Evolutionary conservation across 192 early-diverging fungal species (phyloP), one percentile per base, ranked within the genome.

Genomic region (Gamsiella multidivaricata): DNA sequence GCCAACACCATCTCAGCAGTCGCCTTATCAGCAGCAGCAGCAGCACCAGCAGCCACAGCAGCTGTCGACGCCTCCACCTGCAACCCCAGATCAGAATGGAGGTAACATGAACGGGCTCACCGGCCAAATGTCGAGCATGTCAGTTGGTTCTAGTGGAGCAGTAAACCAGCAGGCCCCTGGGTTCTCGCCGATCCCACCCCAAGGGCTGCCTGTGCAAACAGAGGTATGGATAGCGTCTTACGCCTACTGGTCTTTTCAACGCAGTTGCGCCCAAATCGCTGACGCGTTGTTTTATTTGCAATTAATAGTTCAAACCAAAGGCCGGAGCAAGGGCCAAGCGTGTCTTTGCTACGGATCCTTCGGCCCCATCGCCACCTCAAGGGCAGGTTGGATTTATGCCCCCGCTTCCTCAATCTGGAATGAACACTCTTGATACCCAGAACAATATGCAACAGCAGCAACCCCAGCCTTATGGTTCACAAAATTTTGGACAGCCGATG

Each of bases 291-390:
- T 39, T 5, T 39, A 9, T 12, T 9, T 39, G 5, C 37, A 5
- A 37, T 36, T 2, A n/a, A 61, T 55, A 78, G 74, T 32, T 43
- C 20, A 78, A 69, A 15, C 53, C 74, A 41, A 78, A 78, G 42
- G 18, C 65, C 29, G 74, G 65, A 28, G 65, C 74, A 47, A 68
- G 74, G 52, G 59, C 74, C 6, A 68, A 69, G 31, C 74, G 74
- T 5, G 74, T 78, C 12, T 78, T 69, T 33, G 74, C 61, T 5
- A 25, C 65, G 9, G 74, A 78, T 46, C 65, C 59, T 17, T 62
- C 55, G 7, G 54, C 65, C 0, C 54, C 60, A 3, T 47, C 74
- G 15, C 45, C 61, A 34, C 39, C 32, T 17, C 74, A 68, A 20
- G 74, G 74, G 33, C 60, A 57, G 41, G 29, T 29, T 47, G 59